Evolutionary conservation across 176 grass and related monocot genomes (phyloP).

Genomic region (Luzula sylvatica): DNA sequence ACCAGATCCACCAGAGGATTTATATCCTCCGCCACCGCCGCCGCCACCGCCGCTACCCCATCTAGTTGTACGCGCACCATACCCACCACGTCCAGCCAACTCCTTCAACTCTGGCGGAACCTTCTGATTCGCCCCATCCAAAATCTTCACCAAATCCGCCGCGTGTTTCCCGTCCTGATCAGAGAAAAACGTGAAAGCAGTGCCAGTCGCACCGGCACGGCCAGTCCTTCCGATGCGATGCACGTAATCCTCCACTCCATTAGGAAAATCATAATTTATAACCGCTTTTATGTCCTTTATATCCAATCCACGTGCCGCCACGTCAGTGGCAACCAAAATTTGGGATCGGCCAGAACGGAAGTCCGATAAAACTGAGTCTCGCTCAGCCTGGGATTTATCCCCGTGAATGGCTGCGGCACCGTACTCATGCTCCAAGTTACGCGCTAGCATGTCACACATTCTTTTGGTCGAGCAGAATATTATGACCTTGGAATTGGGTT

Average conservation of each 20-base stretch:
- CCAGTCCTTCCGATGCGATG: conserved; percentile 97
- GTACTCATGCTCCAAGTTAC: conserved; percentile 47
- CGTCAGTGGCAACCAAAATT: conserved; percentile 89
- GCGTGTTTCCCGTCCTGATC: conserved; percentile 75
- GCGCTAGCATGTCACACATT: conserved; percentile 80
- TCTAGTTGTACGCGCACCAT: conserved; percentile 48
- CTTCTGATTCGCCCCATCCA: conserved; percentile 62
- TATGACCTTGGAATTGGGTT: conserved; percentile 71
- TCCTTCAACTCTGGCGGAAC: conserved; percentile 52
- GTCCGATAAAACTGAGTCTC: conserved; percentile 75
- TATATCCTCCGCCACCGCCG: background rate
- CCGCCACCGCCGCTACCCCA: conserved; percentile 20
- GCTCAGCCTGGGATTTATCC: conserved; percentile 89
- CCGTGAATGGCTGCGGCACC: conserved; percentile 80
- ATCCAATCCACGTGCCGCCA: conserved; percentile 81
- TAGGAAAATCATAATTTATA: conserved; percentile 26
- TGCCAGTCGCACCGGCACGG: conserved; percentile 67
- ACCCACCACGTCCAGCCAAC: conserved; percentile 61
- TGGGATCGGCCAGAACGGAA: conserved; percentile 63
- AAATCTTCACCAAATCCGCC: conserved; percentile 80
- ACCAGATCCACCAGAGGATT: background rate
- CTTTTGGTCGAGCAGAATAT: conserved; percentile 98
- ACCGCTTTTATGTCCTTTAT: conserved; percentile 77
- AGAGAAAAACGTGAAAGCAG: conserved; percentile 89
- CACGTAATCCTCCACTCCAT: conserved; percentile 85